phyloP scores from a whole-genome alignment of 176 grass and related monocot genomes.

The Oryza nivara region DNA sequence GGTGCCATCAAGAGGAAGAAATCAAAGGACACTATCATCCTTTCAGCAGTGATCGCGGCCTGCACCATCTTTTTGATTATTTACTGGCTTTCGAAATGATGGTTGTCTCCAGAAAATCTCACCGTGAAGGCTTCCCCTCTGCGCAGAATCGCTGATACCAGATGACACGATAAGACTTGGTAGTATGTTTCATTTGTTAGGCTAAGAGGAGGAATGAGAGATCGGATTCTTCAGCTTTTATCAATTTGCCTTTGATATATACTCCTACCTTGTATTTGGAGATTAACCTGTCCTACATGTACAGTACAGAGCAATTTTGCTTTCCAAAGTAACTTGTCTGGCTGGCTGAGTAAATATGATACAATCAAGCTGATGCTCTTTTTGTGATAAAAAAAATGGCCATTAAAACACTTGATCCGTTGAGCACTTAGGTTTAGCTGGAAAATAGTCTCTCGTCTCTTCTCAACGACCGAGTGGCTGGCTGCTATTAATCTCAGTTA shows the following conservation, averaged over 20 bases:
- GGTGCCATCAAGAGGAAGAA: constrained; percentile 96
- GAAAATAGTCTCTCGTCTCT: not conserved
- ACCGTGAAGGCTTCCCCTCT: not conserved
- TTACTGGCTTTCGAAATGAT: constrained; percentile 97
- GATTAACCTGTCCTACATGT: constrained; percentile 10
- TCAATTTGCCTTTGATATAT: constrained; percentile 8
- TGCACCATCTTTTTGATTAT: constrained; percentile 91
- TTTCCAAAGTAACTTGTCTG: not conserved
- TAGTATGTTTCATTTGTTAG: not conserved
- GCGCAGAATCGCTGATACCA: not conserved
- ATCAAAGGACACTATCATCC: constrained; percentile 92
- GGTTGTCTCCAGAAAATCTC: not conserved
- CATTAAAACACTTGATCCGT: not conserved
- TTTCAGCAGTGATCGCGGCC: constrained; percentile 88
- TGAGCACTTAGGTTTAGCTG: not conserved
- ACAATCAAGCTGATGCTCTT: constrained; percentile 2
- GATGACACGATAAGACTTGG: constrained; percentile 12
- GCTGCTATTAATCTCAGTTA: not conserved
- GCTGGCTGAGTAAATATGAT: constrained; percentile 41
- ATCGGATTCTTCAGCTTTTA: constrained; percentile 8
- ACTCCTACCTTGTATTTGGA: constrained; percentile 31
- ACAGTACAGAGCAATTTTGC: constrained; percentile 32
- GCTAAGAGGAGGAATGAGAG: constrained; percentile 10
- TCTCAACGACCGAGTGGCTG: not conserved
- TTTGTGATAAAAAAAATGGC: not conserved